Evolutionary conservation across 2,329 filamentous ascomycete species (phyloP).

Genomic region (Fonsecaea multimorphosa): DNA sequence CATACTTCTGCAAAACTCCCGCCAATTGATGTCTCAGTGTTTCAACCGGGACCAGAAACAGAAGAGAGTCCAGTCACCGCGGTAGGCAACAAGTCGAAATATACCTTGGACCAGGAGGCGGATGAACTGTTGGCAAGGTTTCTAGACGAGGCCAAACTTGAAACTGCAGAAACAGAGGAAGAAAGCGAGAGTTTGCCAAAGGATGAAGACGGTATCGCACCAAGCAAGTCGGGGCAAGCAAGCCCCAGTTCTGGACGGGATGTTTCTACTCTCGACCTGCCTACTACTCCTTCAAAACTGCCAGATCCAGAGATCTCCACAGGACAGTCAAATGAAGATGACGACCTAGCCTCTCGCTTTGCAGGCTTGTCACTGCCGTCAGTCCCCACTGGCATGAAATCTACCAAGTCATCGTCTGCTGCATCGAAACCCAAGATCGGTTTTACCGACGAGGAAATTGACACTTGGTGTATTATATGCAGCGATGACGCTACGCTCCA

Average conservation of each 20-base stretch:
- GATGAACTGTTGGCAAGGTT: conserved; percentile 42
- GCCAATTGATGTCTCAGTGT: conserved; percentile 36
- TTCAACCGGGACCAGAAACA: conserved; percentile 31
- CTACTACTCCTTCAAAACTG: conserved; percentile 34
- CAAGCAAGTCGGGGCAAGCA: conserved; percentile 5
- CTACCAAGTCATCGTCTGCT: conserved; percentile 37
- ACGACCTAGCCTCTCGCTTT: conserved; percentile 38
- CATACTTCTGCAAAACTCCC: conserved; percentile 14
- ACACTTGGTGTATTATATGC: conserved; percentile 82
- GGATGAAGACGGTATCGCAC: conserved; percentile 6
- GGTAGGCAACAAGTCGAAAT: conserved; percentile 15
- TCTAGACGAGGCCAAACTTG: conserved; percentile 41
- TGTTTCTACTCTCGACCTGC: conserved; percentile 24
- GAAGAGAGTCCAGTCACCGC: conserved; percentile 25
- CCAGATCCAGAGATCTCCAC: conserved; percentile 24
- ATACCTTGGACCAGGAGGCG: conserved; percentile 39
- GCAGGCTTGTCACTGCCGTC: conserved; percentile 39
- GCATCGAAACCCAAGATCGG: conserved; percentile 46
- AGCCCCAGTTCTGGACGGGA: not conserved
- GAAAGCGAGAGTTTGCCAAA: conserved; percentile 7
- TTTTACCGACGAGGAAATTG: conserved; percentile 71
- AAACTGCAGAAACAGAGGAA: conserved; percentile 23
- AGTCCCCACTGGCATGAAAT: conserved; percentile 36
- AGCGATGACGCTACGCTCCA: conserved; percentile 75
- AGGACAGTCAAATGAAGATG: conserved; percentile 26